Conservation (phyloP, 2,329 filamentous ascomycete genomes). For the Talaromyces atroroseus region DNA sequence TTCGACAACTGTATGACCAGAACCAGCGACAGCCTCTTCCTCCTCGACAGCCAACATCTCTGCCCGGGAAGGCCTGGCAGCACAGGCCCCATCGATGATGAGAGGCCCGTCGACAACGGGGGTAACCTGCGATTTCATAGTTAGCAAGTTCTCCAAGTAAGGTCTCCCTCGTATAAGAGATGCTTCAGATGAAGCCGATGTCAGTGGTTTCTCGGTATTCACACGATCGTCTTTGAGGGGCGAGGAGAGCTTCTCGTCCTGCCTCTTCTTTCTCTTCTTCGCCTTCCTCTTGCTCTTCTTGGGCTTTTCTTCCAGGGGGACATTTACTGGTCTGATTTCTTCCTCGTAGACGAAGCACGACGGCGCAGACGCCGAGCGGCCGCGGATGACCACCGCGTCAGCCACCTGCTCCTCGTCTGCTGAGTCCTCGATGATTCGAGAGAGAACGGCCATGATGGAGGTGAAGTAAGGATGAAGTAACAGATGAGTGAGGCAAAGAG, state of each 20-base stretch:
- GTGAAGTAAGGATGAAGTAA: neutral
- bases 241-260: neutral
- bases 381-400: neutral
- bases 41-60: neutral
- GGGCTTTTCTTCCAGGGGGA: neutral
- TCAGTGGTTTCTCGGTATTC: neutral
- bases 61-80: neutral
- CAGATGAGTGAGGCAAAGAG: neutral
- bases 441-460: neutral
- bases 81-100: neutral
- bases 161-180: neutral
- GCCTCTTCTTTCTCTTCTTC: neutral
- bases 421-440: neutral
- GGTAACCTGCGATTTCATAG: neutral
- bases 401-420: neutral
- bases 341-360: neutral
- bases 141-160: neutral
- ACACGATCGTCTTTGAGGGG: neutral
- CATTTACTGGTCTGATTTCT: neutral
- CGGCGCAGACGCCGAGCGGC: neutral
- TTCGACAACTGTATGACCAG: neutral
- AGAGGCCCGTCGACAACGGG: neutral
- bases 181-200: neutral
- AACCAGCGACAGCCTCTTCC: neutral
- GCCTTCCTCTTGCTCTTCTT: neutral